These are phyloP conservation scores for Vitis hybrid DNA, from an alignment of 177 flowering plant species.

Conservation along the genomic window DNA sequence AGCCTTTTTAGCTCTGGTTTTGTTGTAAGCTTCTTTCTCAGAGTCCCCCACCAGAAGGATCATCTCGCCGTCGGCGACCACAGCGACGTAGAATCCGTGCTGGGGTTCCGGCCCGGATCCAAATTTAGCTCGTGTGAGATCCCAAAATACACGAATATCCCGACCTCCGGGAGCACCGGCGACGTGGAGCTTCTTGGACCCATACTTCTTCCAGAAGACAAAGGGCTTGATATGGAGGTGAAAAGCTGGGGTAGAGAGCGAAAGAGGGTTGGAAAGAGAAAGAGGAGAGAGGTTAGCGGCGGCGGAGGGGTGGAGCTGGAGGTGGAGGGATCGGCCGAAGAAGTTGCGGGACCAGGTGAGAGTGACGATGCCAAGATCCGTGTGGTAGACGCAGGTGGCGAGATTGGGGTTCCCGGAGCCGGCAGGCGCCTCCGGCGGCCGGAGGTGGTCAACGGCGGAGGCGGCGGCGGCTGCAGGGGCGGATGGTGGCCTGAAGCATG, in stretches of 20 bases:
- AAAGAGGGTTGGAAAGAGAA: slow-evolving; percentile 8
- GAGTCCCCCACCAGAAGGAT: slow-evolving; percentile 65
- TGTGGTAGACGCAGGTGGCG: slow-evolving; percentile 67
- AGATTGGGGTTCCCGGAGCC: slow-evolving; percentile 42
- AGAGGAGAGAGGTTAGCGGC: slow-evolving; percentile 13
- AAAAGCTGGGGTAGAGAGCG: slow-evolving; percentile 32
- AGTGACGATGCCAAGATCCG: slow-evolving; percentile 52
- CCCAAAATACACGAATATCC: slow-evolving; percentile 56
- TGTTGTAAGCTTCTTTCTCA: slow-evolving; percentile 36
- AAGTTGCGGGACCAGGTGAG: slow-evolving; percentile 72
- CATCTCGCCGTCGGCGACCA: slow-evolving; percentile 46
- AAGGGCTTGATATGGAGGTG: slow-evolving; percentile 60
- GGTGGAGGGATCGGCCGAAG: slow-evolving; percentile 55
- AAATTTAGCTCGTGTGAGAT: slow-evolving; percentile 56
- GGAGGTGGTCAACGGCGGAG: slow-evolving; percentile 3
- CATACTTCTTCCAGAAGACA: slow-evolving; percentile 65
- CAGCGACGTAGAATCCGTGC: slow-evolving; percentile 62
- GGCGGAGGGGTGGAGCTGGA: slow-evolving; percentile 34
- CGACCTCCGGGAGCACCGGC: slow-evolving; percentile 12
- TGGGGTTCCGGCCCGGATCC: slow-evolving; percentile 66
- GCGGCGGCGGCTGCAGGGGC: slow-evolving; percentile 12
- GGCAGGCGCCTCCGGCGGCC: slow-evolving; percentile 5
- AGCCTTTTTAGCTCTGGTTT: slow-evolving; percentile 29
- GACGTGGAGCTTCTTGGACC: slow-evolving; percentile 39
- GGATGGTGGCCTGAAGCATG: slow-evolving; percentile 44